Conservation (phyloP, 495 filamentous ascomycete species). For the Aspergillus hancockii region DNA sequence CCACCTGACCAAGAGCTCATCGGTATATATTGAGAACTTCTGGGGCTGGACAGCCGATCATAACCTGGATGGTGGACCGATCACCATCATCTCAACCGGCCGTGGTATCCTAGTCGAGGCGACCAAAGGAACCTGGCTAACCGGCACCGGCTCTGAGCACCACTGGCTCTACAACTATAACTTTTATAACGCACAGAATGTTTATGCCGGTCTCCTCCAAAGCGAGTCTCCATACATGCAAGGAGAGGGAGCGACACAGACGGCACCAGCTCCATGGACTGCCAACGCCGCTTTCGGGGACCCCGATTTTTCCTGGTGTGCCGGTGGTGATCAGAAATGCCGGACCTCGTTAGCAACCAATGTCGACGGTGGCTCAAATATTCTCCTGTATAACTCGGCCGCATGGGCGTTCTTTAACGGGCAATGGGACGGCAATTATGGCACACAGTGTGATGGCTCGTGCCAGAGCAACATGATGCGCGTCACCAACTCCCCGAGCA, state of each 20-base stretch:
- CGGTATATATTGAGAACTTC: slow-evolving; percentile 60
- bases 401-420: slow-evolving; percentile 56
- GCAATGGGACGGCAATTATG: slow-evolving; percentile 34
- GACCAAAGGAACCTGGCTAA: slow-evolving; percentile 43
- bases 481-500: slow-evolving; percentile 29
- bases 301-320: slow-evolving; percentile 43
- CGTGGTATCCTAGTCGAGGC: slow-evolving; percentile 53
- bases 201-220: slow-evolving; percentile 47
- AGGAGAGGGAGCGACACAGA: slow-evolving; percentile 31
- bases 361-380: slow-evolving; percentile 43
- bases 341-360: slow-evolving; percentile 39
- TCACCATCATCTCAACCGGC: slow-evolving; percentile 49
- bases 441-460: slow-evolving; percentile 35
- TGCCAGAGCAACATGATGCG: slow-evolving; percentile 49
- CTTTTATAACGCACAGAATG: slow-evolving; percentile 47
- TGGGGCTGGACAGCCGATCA: slow-evolving; percentile 67
- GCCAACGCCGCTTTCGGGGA: slow-evolving; percentile 39
- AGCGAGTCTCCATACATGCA: slow-evolving; percentile 52
- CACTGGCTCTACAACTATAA: slow-evolving; percentile 54
- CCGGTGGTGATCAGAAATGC: slow-evolving; percentile 34
- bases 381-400: slow-evolving; percentile 55
- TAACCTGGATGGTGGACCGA: slow-evolving; percentile 38
- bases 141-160: slow-evolving; percentile 46
- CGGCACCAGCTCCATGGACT: slow-evolving; percentile 47
- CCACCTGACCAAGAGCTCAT: slow-evolving; percentile 50